phyloP scores from a whole-genome alignment of 31 red algal species.

The Porphyra umbilicalis region DNA sequence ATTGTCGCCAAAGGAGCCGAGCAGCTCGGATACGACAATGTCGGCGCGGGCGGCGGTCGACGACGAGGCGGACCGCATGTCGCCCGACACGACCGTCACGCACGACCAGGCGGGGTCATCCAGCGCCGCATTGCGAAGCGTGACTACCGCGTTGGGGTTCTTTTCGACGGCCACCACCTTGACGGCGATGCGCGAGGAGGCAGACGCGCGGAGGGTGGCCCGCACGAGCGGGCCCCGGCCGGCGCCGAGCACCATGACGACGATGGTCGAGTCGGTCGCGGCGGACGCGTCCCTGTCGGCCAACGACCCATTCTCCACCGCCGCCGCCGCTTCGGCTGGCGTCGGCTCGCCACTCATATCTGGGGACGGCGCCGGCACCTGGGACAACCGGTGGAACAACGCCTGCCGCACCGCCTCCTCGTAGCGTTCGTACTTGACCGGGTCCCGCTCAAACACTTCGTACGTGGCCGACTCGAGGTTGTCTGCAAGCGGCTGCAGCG shows the following conservation, averaged over 20 bases:
- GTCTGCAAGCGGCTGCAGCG: constrained; percentile 81
- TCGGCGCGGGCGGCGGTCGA: constrained; percentile 34
- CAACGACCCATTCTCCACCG: not conserved
- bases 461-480: constrained; percentile 86
- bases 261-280: constrained; percentile 6
- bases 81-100: constrained; percentile 68
- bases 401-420: constrained; percentile 78
- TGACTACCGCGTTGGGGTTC: constrained; percentile 85
- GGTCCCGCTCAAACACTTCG: constrained; percentile 94
- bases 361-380: not conserved
- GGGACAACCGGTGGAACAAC: constrained; percentile 22
- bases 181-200: constrained; percentile 31
- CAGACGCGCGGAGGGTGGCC: constrained; percentile 59
- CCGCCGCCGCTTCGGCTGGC: not conserved
- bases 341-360: not conserved
- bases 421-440: constrained; percentile 80
- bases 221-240: constrained; percentile 81
- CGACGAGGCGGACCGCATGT: constrained; percentile 60
- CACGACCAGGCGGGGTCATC: constrained; percentile 60
- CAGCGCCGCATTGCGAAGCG: constrained; percentile 62
- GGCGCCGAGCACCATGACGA: constrained; percentile 87
- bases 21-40: constrained; percentile 83
- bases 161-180: constrained; percentile 83
- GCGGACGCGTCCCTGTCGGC: constrained; percentile 14
- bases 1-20: constrained; percentile 95